phyloP scores from a whole-genome alignment of 2,329 filamentous ascomycete genomes.

The Fusarium circinatum region DNA sequence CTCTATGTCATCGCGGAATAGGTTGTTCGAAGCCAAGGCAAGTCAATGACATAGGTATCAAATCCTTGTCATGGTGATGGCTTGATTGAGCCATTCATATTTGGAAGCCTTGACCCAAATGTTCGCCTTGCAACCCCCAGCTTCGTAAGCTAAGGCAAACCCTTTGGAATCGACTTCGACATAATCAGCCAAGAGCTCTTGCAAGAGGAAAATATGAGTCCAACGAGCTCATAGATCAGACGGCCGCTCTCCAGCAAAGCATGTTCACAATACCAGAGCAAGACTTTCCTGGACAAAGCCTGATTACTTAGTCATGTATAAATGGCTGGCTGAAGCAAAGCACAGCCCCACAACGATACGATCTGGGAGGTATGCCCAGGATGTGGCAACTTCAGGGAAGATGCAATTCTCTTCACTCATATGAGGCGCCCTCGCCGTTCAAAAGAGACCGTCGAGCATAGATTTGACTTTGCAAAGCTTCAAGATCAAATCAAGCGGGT shows the following conservation, averaged over 20 bases:
- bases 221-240: neutral
- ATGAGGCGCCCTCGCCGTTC: neutral
- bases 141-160: neutral
- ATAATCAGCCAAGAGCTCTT: neutral
- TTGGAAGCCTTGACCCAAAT: neutral
- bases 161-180: neutral
- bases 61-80: neutral
- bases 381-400: neutral
- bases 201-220: no score
- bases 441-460: neutral
- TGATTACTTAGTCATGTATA: no score
- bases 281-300: no score
- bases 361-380: no score
- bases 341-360: no score
- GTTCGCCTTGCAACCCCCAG: neutral
- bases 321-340: no score
- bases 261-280: no score
- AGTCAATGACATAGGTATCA: neutral
- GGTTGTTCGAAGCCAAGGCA: no score
- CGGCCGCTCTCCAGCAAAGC: no score
- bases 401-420: neutral
- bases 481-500: neutral
- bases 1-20: no score
- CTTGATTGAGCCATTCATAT: neutral
- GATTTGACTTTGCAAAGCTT: neutral